Conservation (phyloP, 2,329 filamentous ascomycete genomes). For the Herpotrichia juniperi region DNA sequence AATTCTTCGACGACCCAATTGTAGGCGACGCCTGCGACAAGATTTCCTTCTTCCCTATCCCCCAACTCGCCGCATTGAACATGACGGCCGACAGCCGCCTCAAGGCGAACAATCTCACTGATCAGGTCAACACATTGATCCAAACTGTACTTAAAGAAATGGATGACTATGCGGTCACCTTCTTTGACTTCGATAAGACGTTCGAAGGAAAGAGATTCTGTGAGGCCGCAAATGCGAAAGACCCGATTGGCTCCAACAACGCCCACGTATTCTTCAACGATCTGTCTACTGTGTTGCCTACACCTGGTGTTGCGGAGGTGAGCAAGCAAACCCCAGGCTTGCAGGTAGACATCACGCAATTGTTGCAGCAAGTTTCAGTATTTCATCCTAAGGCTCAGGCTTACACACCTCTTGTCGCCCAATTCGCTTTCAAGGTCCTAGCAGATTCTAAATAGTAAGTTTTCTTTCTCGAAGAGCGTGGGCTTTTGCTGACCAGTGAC, state of each 20-base stretch:
- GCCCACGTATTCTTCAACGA: not conserved
- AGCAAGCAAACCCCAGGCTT: not conserved
- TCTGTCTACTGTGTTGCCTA: not conserved
- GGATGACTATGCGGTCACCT: not conserved
- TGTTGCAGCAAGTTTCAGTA: not conserved
- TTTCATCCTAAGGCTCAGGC: not conserved
- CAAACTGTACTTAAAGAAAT: not conserved
- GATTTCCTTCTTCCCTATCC: not conserved
- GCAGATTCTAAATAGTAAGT: not conserved
- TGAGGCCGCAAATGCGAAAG: not conserved
- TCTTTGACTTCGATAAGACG: not conserved
- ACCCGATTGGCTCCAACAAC: not conserved
- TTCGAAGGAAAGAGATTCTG: not conserved
- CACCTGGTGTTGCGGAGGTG: not conserved
- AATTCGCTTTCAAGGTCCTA: not conserved
- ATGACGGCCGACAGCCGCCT: not conserved
- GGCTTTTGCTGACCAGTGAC: not conserved
- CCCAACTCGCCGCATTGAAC: not conserved
- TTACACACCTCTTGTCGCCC: not conserved
- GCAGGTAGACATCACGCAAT: not conserved
- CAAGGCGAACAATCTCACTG: not conserved
- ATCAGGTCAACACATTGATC: not conserved
- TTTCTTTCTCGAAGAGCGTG: not conserved
- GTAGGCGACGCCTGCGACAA: not conserved
- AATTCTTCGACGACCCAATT: not conserved